Conservation (phyloP, 345 rosid genomes). For the Salix suchowensis region DNA sequence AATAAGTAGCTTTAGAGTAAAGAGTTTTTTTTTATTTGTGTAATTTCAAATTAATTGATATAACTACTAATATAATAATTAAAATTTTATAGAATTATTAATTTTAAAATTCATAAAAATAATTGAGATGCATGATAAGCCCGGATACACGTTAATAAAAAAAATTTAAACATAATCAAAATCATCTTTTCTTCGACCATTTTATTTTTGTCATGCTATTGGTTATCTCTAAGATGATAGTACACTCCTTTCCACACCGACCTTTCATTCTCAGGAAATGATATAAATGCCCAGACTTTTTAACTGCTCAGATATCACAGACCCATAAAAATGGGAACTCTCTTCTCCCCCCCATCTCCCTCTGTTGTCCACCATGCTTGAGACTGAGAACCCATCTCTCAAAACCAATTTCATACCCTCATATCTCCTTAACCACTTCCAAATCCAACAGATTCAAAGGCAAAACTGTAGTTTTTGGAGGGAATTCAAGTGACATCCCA, state of each 20-base stretch:
- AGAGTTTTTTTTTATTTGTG: no score
- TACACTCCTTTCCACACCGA: background rate
- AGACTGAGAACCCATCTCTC: slow-evolving; percentile 4
- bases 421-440: background rate
- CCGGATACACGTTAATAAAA: no score
- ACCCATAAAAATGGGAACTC: background rate
- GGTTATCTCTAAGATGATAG: background rate
- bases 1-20: no score
- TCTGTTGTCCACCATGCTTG: background rate
- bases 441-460: slow-evolving; percentile 16
- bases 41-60: no score
- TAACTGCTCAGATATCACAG: background rate
- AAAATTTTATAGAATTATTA: no score
- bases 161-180: no score
- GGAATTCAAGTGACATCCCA: slow-evolving; percentile 33
- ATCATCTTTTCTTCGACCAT: no score
- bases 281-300: background rate
- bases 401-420: slow-evolving; percentile 5
- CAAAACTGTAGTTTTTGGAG: slow-evolving; percentile 35
- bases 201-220: background rate
- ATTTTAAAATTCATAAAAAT: no score
- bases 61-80: no score
- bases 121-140: no score
- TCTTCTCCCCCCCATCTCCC: slow-evolving; percentile 21
- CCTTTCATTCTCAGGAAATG: background rate